Conservation (phyloP, 495 filamentous ascomycete species). For the Aspergillus homomorphus region DNA sequence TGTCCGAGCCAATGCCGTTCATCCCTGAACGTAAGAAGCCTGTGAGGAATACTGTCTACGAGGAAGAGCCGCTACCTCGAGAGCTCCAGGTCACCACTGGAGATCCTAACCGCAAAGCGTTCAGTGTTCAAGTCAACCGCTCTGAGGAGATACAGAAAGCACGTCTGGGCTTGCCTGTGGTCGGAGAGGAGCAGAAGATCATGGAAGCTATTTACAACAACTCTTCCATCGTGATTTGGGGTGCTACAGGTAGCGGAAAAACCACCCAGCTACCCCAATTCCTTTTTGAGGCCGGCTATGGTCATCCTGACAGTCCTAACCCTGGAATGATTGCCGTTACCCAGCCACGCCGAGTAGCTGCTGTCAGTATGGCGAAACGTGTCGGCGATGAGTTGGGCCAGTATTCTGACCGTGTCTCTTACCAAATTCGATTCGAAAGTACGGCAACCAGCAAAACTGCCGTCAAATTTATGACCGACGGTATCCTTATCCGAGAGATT, state of each 20-base stretch:
- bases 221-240: constrained; percentile 84
- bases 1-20: constrained; percentile 30
- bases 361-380: constrained; percentile 92
- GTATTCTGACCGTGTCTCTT: constrained; percentile 66
- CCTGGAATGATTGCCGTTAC: constrained; percentile 94
- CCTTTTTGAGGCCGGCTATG: constrained; percentile 89
- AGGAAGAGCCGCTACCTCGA: constrained; percentile 73
- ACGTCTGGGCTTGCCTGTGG: constrained; percentile 80
- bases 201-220: constrained; percentile 97
- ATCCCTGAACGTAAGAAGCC: constrained; percentile 26
- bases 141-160: constrained; percentile 69
- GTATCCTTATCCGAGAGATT: constrained; percentile 89
- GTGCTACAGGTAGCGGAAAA: constrained; percentile 93
- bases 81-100: constrained; percentile 63
- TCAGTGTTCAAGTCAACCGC: constrained; percentile 69
- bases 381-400: constrained; percentile 82
- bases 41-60: constrained; percentile 45
- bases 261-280: constrained; percentile 98
- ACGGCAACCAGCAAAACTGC: constrained; percentile 79
- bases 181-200: constrained; percentile 93
- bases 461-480: constrained; percentile 99
- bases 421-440: constrained; percentile 94
- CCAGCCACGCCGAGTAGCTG: constrained; percentile 88
- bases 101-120: constrained; percentile 67
- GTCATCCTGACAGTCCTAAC: constrained; percentile 67